These are phyloP conservation scores for Septoria petroselini DNA, from an alignment of 2,329 filamentous ascomycete species.

Conservation along the genomic window DNA sequence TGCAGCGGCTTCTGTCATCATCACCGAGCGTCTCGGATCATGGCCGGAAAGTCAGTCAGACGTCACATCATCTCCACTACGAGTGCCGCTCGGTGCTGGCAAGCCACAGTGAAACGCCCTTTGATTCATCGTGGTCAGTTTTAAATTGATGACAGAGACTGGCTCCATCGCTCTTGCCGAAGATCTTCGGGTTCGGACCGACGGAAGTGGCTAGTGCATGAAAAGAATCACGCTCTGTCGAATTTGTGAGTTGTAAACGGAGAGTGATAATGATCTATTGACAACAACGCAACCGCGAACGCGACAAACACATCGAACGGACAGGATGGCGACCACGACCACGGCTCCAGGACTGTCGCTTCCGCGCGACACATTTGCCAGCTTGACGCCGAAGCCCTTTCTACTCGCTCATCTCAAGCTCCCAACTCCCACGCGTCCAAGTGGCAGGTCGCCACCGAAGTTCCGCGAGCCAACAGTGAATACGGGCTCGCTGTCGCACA, in stretches of 20 bases:
- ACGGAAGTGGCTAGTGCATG: no score
- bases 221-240: background rate
- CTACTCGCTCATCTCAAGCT: slow-evolving; percentile 83
- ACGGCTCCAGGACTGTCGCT: slow-evolving; percentile 44
- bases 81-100: background rate
- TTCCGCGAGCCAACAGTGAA: slow-evolving; percentile 74
- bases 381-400: slow-evolving; percentile 83
- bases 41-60: background rate
- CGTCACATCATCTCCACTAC: background rate
- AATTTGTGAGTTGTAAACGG: no score
- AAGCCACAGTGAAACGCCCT: background rate
- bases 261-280: no score
- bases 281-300: background rate
- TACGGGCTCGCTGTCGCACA: slow-evolving; percentile 78
- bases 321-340: slow-evolving; percentile 3
- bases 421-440: slow-evolving; percentile 66
- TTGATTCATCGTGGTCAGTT: no score
- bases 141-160: background rate
- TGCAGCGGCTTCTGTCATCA: no score
- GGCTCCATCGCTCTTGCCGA: background rate
- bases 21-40: background rate
- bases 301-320: background rate
- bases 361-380: slow-evolving; percentile 73
- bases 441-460: slow-evolving; percentile 69
- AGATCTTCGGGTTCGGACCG: slow-evolving; percentile 4